A percentile compares a stretch with the other conserved stretches of the same genome.
Evolutionary conservation across 73 alveolate species (phyloP).

Genomic region (Stentor coeruleus): DNA sequence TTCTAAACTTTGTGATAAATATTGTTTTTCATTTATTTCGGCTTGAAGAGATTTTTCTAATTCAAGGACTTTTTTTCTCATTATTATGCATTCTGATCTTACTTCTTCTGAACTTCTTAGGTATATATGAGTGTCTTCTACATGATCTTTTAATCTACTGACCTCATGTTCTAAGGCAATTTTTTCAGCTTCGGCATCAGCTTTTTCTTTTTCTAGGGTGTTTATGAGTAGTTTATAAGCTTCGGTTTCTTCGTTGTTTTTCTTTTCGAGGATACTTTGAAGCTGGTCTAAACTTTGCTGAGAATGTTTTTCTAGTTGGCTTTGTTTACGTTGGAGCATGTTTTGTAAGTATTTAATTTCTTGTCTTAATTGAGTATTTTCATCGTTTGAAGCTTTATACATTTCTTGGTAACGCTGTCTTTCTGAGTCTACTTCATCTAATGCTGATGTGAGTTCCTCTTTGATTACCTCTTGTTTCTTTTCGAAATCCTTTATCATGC

Average conservation of each 20-base stretch:
- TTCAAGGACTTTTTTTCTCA: background rate
- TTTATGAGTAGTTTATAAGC: background rate
- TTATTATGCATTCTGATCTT: background rate
- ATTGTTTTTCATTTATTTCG: constrained; percentile 13
- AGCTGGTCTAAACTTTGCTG: constrained; percentile 9
- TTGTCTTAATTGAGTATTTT: background rate
- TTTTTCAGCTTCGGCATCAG: background rate
- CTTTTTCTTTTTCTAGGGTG: background rate
- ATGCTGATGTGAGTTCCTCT: background rate
- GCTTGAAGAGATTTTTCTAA: background rate
- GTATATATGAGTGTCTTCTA: background rate
- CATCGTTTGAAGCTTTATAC: constrained; percentile 12
- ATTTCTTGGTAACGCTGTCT: background rate
- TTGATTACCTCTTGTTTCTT: background rate
- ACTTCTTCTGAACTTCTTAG: background rate
- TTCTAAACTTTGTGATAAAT: background rate
- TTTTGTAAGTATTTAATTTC: constrained; percentile 6
- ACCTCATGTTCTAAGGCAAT: background rate
- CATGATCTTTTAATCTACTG: background rate
- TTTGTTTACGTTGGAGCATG: constrained; percentile 14
- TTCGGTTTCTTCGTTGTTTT: background rate
- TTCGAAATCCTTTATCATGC: background rate
- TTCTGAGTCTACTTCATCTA: background rate
- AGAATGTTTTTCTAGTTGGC: constrained; percentile 22
- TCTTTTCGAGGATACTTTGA: background rate